A percentile compares a stretch with the other conserved stretches of the same genome.
Conservation (phyloP, 345 rosid species). For the Erodium maritimum region DNA sequence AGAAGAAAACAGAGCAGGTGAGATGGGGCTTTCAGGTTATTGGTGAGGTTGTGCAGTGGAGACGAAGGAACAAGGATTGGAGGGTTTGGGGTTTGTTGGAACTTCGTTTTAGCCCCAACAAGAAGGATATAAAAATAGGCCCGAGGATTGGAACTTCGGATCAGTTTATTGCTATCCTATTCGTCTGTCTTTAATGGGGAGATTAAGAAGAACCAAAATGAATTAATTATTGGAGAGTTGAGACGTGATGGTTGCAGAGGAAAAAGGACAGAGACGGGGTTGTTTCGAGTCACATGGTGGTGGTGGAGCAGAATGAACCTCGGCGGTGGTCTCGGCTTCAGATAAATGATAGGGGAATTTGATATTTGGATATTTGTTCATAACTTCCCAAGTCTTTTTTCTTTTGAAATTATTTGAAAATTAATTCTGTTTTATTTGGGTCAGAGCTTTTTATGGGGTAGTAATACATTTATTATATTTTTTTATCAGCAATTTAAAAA, state of each 20-base stretch:
- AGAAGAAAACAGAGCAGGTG: constrained; percentile 15
- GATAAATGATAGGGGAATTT: too few relatives aligned
- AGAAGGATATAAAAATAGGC: neutral
- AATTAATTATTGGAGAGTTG: neutral
- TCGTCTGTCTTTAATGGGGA: neutral
- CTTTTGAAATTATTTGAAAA: too few relatives aligned
- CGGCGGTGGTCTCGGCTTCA: constrained; percentile 32
- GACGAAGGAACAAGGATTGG: constrained; percentile 36
- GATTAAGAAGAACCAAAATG: neutral
- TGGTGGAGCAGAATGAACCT: constrained; percentile 31
- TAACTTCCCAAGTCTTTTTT: too few relatives aligned
- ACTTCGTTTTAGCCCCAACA: constrained; percentile 20
- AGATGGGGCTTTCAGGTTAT: constrained; percentile 36
- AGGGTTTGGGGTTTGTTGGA: constrained; percentile 28
- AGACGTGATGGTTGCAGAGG: constrained; percentile 13
- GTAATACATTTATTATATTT: too few relatives aligned
- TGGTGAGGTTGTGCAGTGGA: constrained; percentile 35
- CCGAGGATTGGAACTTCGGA: neutral
- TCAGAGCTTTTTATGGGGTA: too few relatives aligned
- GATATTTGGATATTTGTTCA: too few relatives aligned
- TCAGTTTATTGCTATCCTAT: neutral
- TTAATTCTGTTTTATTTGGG: too few relatives aligned
- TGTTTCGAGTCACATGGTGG: too few relatives aligned
- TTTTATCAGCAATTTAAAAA: too few relatives aligned
- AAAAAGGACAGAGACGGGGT: neutral